phyloP scores from a whole-genome alignment of 2,329 filamentous ascomycete species.

The Colletotrichum theobromicola region DNA sequence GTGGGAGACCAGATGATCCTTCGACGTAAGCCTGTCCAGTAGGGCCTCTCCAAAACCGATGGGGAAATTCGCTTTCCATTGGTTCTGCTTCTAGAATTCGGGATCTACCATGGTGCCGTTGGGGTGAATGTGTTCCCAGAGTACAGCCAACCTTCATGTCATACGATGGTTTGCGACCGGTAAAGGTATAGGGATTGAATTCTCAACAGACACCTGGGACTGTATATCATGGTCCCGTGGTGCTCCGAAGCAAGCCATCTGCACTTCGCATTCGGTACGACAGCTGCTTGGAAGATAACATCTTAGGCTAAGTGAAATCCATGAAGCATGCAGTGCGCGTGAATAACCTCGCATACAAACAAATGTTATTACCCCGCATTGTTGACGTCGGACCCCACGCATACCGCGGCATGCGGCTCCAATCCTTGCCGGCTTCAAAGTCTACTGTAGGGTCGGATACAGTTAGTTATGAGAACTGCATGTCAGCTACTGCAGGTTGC shows the following conservation, averaged over 20 bases:
- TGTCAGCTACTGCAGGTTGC: background rate
- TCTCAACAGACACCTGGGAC: rapidly evolving
- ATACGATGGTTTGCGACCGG: background rate
- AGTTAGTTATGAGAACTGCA: background rate
- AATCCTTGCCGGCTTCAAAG: background rate
- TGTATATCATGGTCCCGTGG: rapidly evolving
- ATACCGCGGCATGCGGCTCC: background rate
- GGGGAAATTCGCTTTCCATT: background rate
- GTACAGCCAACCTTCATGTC: background rate
- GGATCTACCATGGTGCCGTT: background rate
- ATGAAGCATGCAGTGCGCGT: background rate
- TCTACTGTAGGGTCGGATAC: background rate
- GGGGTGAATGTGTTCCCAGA: background rate
- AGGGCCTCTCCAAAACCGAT: background rate
- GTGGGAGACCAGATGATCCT: background rate
- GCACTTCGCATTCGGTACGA: background rate
- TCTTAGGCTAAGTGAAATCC: background rate
- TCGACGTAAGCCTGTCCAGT: background rate
- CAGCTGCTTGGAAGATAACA: background rate
- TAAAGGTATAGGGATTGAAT: rapidly evolving
- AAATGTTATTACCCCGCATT: background rate
- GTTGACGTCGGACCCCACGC: background rate
- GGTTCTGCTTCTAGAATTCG: rapidly evolving
- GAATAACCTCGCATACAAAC: background rate
- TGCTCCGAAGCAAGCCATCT: background rate